Percentiles rank a stretch among this genome's conserved stretches.
These are phyloP conservation scores for Aureobasidium sp. DNA, from an alignment of 2,329 filamentous ascomycete genomes.

Conservation along the genomic window DNA sequence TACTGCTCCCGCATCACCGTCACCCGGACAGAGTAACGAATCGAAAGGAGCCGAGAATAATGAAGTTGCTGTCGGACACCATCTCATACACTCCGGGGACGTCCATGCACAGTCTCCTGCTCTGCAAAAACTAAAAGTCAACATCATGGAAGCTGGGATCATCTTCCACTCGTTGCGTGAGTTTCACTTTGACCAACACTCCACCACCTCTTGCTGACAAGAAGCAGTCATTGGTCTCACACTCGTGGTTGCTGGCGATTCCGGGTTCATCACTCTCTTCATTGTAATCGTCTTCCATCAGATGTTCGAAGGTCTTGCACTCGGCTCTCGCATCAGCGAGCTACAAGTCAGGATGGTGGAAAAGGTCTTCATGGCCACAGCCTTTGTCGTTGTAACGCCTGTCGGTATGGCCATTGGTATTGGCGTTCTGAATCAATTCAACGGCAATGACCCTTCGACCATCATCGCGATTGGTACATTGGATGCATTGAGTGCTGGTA, in stretches of 20 bases:
- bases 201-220: not conserved
- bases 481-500: constrained; percentile 66
- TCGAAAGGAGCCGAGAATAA: not conserved
- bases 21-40: not conserved
- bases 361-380: constrained; percentile 55
- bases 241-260: constrained; percentile 48
- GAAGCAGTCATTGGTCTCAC: constrained; percentile 56
- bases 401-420: constrained; percentile 76
- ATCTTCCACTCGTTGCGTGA: constrained; percentile 66
- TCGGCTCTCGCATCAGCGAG: constrained; percentile 63
- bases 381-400: constrained; percentile 66
- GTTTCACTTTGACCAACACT: constrained; percentile 22
- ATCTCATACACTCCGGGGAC: not conserved
- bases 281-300: constrained; percentile 70
- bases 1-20: not conserved
- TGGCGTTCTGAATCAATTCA: constrained; percentile 62
- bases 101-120: not conserved
- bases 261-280: constrained; percentile 46
- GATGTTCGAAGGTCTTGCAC: constrained; percentile 69
- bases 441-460: constrained; percentile 63
- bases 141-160: constrained; percentile 66
- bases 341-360: constrained; percentile 38
- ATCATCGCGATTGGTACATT: constrained; percentile 66
- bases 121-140: constrained; percentile 45
- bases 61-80: not conserved